Evolutionary conservation across 176 grass and related monocot species (phyloP).

Genomic region (Tillandsia leiboldiana): DNA sequence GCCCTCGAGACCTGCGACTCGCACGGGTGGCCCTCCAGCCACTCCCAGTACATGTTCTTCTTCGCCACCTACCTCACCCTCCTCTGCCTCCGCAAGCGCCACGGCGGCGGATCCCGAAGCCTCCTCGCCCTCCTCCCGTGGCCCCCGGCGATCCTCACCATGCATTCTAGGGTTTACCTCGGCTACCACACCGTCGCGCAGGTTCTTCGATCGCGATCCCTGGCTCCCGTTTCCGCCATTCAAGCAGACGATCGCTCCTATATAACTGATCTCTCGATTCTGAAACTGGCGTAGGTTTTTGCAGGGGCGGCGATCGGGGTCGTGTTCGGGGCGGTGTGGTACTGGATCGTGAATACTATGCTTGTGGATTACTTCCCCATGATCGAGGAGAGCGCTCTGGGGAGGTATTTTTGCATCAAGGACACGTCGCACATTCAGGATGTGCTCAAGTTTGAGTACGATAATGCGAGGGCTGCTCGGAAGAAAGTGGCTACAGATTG

Average conservation of each 20-base stretch:
- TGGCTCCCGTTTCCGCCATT: too few species aligned
- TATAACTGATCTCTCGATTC: neutral
- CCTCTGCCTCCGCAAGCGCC: slow-evolving; percentile 29
- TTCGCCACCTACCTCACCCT: slow-evolving; percentile 83
- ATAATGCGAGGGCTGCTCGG: slow-evolving; percentile 83
- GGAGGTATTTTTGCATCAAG: slow-evolving; percentile 77
- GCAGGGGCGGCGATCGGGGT: slow-evolving; percentile 62
- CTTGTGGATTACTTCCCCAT: slow-evolving; percentile 72
- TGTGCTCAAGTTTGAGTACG: slow-evolving; percentile 92
- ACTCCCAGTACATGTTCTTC: slow-evolving; percentile 97
- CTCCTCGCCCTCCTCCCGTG: slow-evolving; percentile 45
- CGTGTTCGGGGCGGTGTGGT: slow-evolving; percentile 82
- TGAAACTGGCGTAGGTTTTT: slow-evolving; percentile 37
- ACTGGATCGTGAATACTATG: slow-evolving; percentile 75
- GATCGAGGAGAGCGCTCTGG: slow-evolving; percentile 78
- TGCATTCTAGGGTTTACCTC: slow-evolving; percentile 93
- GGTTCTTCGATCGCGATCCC: slow-evolving; percentile 16
- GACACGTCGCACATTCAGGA: slow-evolving; percentile 89
- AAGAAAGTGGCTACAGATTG: slow-evolving; percentile 90
- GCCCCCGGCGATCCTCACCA: slow-evolving; percentile 78
- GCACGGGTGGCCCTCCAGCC: slow-evolving; percentile 87
- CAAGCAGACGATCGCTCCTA: neutral
- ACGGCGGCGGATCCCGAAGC: slow-evolving; percentile 10
- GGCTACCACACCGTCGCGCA: slow-evolving; percentile 86
- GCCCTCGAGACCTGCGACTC: slow-evolving; percentile 83